Base-by-base conservation (phyloP, 2,329 filamentous ascomycete genomes). In the Cladosporium cucumerinum region DNA sequence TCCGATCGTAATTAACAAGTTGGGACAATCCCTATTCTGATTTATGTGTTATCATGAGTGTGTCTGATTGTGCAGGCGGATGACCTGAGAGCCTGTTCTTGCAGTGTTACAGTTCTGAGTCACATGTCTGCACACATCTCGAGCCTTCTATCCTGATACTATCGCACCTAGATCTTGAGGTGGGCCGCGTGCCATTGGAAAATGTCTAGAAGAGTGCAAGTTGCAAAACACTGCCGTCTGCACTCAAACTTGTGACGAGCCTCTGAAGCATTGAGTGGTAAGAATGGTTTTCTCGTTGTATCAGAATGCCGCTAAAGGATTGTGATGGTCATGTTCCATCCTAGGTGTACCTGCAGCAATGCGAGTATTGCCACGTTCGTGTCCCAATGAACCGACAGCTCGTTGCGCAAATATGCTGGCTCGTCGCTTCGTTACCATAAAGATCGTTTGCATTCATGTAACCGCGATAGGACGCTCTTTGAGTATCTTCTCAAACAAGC, bases 401-500 rank as follows among this genome's bases (percentile, higher is more conserved):
- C 39, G 36, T 6, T 21, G 11, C 23, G 39, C n/a, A 32, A 12
- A 32, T 4, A n/a, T 54, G 6, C 23, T n/a, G 10, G 25, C 10
- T 54, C 51, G 51, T 54, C 8, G 3, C 14, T 30, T 54, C 51
- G 51, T 54, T 54, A 54, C 49, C 46, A n/a, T 49, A n/a, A n/a
- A 51, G 6, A 6, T 61, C 58, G 21, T 61, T 23, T 2, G 0
- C 23, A 36, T 26, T 11, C 58, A 12, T 62, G 25, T 55, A 21
- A 36, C 60, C 34, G 34, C 16, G 5, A 62, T 26, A 32, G 55
- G n/a, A 49, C 43, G 55, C 30, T 61, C 51, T 46, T 68, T 69
- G 5, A 80, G 69, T 25, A 74, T 72, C 36, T 69, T 72, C 67
- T 79, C 76, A 63, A 81, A 63, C n/a, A 79, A 71, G 6, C 60